These are phyloP conservation scores for Maudiozyma turicensis DNA, from an alignment of 805 yeast genomes.

Conservation along the genomic window DNA sequence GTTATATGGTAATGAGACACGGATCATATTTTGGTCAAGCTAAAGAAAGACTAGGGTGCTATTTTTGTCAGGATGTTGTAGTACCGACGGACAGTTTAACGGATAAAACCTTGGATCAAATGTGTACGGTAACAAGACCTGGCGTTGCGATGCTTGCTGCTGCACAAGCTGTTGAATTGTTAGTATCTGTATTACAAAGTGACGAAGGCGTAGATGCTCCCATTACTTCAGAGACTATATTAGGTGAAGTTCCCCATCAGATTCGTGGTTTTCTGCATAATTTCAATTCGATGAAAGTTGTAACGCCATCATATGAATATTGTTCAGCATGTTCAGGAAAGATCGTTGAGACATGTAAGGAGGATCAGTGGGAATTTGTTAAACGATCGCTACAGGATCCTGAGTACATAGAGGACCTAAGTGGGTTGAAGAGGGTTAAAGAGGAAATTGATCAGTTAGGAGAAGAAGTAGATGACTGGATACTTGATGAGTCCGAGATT, in stretches of 20 bases:
- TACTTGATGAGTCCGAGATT: constrained; percentile 13
- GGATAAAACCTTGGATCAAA: constrained; percentile 87
- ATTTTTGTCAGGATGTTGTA: constrained; percentile 90
- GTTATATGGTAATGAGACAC: constrained; percentile 89
- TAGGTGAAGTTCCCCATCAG: constrained; percentile 84
- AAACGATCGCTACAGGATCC: constrained; percentile 56
- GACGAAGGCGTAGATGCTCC: constrained; percentile 32
- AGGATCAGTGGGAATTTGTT: constrained; percentile 75
- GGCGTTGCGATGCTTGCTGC: constrained; percentile 89
- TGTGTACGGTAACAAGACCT: constrained; percentile 98
- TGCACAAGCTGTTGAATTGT: constrained; percentile 73
- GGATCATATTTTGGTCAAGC: constrained; percentile 38
- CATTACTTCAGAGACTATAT: constrained; percentile 26
- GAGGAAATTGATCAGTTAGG: constrained; percentile 36
- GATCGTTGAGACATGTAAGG: constrained; percentile 43
- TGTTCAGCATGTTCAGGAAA: constrained; percentile 81
- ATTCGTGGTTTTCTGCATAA: constrained; percentile 73
- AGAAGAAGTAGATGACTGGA: constrained; percentile 23
- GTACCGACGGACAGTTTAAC: constrained; percentile 87
- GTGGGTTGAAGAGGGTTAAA: constrained; percentile 73
- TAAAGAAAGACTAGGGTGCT: constrained; percentile 66
- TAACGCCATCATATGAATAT: constrained; percentile 60
- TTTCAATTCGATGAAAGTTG: constrained; percentile 53
- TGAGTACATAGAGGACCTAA: constrained; percentile 58
- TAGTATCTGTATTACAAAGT: constrained; percentile 67